Base-by-base conservation (phyloP, 2,329 filamentous ascomycete genomes). In the Beauveria brongniartii region DNA sequence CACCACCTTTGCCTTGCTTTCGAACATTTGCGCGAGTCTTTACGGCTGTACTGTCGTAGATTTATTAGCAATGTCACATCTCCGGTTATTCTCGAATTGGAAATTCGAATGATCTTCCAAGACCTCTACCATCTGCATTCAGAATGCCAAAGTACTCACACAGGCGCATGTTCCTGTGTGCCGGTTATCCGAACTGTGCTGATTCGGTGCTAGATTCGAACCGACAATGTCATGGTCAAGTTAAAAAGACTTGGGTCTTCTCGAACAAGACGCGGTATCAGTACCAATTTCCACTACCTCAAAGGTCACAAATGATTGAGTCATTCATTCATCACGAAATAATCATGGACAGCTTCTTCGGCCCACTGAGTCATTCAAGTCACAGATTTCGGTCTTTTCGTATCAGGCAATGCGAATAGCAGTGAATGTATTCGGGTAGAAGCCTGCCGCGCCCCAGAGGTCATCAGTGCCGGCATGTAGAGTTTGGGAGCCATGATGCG, bases 1-100 rank as follows among this genome's bases (percentile, higher is more conserved):
- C 12, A 14, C 14, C 34, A 37, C 34, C 34, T 37, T 37, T 37
- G 34, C 12, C 34, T 37, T 5, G 40, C n/a, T 43, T 9, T 43
- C 40, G 40, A 43, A 8, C 8, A 18, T n/a, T n/a, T n/a, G 18
- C 18, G 40, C n/a, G 7, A 43, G 40, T 43, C 40, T 8, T 10
- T 9, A 3, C 9, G 18, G 7, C 40, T 43, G 16, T 43, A 43
- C 7, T 10, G 40, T n/a, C 34, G 34, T 37, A 43, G 7, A 20
- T 43, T 9, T 4, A n/a, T 1, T 43, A 8, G 18, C n/a, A 18
- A n/a, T 10, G 2, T 43, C 16, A n/a, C 4, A n/a, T 9, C 6
- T 9, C 1, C 1, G 3, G 1, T 10, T 9, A 43, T n/a, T 20
- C 18, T 43, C 7, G 4, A n/a, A 10, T 4, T 10, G 12, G 0